Percentiles rank a stretch among this genome's conserved stretches.
These are phyloP conservation scores for Microcyclospora pomicola DNA, from an alignment of 2,329 filamentous ascomycete genomes.

Conservation along the genomic window DNA sequence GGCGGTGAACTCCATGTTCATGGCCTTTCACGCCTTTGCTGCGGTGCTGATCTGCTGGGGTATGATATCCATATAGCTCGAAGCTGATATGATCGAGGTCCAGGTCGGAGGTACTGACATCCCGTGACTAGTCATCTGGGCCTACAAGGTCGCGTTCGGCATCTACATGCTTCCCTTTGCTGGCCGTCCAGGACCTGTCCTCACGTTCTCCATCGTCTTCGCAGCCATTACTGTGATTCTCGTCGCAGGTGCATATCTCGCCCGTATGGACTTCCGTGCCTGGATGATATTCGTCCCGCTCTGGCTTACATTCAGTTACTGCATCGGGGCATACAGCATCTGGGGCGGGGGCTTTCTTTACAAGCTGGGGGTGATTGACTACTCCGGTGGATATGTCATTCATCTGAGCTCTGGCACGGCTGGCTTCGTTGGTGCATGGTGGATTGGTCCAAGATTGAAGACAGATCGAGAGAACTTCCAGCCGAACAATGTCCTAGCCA, in stretches of 20 bases:
- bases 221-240: constrained; percentile 38
- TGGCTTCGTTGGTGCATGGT: constrained; percentile 34
- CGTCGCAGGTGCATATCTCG: constrained; percentile 33
- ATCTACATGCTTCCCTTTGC: constrained; percentile 38
- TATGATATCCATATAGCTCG: too few relatives aligned
- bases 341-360: constrained; percentile 36
- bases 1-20: constrained; percentile 29
- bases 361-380: constrained; percentile 36
- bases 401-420: constrained; percentile 40
- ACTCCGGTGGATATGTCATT: constrained; percentile 41
- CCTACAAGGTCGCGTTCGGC: constrained; percentile 37
- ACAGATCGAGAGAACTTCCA: constrained; percentile 31
- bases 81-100: too few relatives aligned
- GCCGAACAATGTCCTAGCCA: constrained; percentile 35
- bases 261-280: constrained; percentile 37
- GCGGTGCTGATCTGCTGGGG: constrained; percentile 36
- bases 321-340: constrained; percentile 31
- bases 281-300: constrained; percentile 41
- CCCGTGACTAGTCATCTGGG: constrained; percentile 25
- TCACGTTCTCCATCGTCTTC: constrained; percentile 36
- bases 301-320: constrained; percentile 36
- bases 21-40: constrained; percentile 39
- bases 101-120: too few relatives aligned
- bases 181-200: constrained; percentile 33
- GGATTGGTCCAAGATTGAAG: constrained; percentile 34